Base-by-base conservation (phyloP, 768 basidiomycete species). In the Calocybe gangraenosa region DNA sequence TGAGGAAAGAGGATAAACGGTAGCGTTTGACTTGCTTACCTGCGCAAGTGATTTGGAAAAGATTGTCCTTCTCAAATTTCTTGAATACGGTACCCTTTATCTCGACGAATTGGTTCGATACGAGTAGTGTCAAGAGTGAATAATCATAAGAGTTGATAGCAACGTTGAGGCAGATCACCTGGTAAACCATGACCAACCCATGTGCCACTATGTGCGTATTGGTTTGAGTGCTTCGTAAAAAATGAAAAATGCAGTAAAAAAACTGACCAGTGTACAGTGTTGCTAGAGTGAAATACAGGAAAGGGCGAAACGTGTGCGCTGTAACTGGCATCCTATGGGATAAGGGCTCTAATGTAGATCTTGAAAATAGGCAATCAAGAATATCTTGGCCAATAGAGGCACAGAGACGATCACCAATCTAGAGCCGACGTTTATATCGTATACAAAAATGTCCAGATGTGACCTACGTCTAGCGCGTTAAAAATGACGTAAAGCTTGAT, bases 81-180 rank as follows among this genome's bases (percentile, higher is more conserved):
- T 98, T 99, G 81, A 99, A 99, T 1, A 99, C 96, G 60, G 90
- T 92, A 25, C 95, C 94, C 66, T 99, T 99, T 65, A 98, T 98
- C 66, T 99, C 96, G 25, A 98, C 95, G 58, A 99, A 98, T 63
- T 99, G 96, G 59, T 98, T 99, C 36, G 92, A 96, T 36, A 99
- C 82, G 7, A 99, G 76, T 0, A 99, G 76, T 0, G 94, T 96
- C 32, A 99, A 74, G 6, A 99, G 79, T 2, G 95, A 86, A 56
- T 98, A 89, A 61, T 97, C 94, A 63, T 95, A 99, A 14, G 93
- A 95, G 67, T 98, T 98, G 59, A 99, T 87, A 3, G 96, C 95
- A 28, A 99, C 95, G 52, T 98, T 98, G 46, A 99, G 75, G 3
- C 93, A 79, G 44, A 95, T 88, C 40, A 97, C 74, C 62, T 97